A percentile compares a stretch with the other conserved stretches of the same genome.
These are phyloP conservation scores for Aspergillus sp. DNA, from an alignment of 2,329 filamentous ascomycete genomes.

Conservation along the genomic window DNA sequence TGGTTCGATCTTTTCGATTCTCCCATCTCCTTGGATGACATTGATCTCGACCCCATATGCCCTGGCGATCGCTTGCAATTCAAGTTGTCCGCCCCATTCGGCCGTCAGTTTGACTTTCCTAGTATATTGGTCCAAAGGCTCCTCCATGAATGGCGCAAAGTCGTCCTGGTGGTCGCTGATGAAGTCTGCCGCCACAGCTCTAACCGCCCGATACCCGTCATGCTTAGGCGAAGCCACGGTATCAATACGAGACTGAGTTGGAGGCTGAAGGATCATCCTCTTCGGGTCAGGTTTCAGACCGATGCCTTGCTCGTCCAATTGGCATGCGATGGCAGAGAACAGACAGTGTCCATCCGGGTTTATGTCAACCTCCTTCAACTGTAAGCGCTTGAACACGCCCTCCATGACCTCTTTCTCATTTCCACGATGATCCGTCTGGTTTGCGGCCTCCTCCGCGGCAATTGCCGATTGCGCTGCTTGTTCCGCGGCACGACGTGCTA, in stretches of 20 bases:
- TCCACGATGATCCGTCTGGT: slow-evolving; percentile 71
- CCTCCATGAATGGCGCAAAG: slow-evolving; percentile 85
- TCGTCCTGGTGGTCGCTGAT: slow-evolving; percentile 74
- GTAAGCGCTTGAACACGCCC: slow-evolving; percentile 62
- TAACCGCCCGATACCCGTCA: slow-evolving; percentile 65
- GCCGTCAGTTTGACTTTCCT: slow-evolving; percentile 79
- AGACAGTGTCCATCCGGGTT: slow-evolving; percentile 91
- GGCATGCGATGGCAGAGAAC: slow-evolving; percentile 87
- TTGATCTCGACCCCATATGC: slow-evolving; percentile 78
- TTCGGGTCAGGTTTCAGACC: slow-evolving; percentile 40
- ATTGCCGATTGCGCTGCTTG: slow-evolving; percentile 67
- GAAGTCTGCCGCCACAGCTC: slow-evolving; percentile 72
- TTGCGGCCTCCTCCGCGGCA: slow-evolving; percentile 73
- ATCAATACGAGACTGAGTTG: slow-evolving; percentile 33
- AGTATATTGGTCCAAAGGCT: slow-evolving; percentile 72
- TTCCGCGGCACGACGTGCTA: slow-evolving; percentile 86
- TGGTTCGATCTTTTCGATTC: slow-evolving; percentile 72
- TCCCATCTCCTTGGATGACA: slow-evolving; percentile 79
- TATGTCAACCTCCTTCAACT: slow-evolving; percentile 75
- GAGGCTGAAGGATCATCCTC: slow-evolving; percentile 33
- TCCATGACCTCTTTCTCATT: slow-evolving; percentile 72
- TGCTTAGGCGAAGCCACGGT: slow-evolving; percentile 40
- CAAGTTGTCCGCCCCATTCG: slow-evolving; percentile 94
- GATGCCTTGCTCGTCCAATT: slow-evolving; percentile 59
- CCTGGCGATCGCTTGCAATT: slow-evolving; percentile 80